These are phyloP conservation scores for Zygoascus hellenicus DNA, from an alignment of 1,139 yeast species.

Conservation along the genomic window DNA sequence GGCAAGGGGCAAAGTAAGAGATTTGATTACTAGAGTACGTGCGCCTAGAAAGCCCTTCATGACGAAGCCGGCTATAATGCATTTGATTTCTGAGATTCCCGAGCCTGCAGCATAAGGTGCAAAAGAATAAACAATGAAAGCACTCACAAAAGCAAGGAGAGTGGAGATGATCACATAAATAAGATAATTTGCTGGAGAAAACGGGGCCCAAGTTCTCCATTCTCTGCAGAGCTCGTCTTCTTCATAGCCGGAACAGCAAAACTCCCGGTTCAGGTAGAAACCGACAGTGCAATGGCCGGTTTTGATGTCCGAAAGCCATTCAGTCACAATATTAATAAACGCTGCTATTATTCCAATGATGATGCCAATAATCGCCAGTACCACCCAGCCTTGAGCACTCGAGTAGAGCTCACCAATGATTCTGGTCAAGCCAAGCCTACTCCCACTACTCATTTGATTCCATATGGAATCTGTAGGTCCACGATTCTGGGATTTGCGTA, in stretches of 20 bases:
- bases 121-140: conserved; percentile 57
- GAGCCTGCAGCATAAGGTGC: conserved; percentile 96
- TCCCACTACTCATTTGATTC: conserved; percentile 1
- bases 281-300: conserved; percentile 69
- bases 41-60: conserved; percentile 73
- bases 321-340: conserved; percentile 70
- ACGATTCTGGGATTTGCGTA: conserved; percentile 12
- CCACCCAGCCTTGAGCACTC: conserved; percentile 66
- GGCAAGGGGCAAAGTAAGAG: conserved; percentile 77
- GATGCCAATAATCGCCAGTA: conserved; percentile 68
- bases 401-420: conserved; percentile 32
- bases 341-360: conserved; percentile 81
- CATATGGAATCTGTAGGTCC: too few relatives aligned
- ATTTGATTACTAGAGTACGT: conserved; percentile 67
- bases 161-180: conserved; percentile 57
- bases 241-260: conserved; percentile 72
- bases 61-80: conserved; percentile 87
- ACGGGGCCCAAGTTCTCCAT: conserved; percentile 35
- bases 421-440: conserved; percentile 7
- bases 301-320: conserved; percentile 75
- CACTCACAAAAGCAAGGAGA: conserved; percentile 57
- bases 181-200: conserved; percentile 46
- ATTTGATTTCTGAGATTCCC: conserved; percentile 94
- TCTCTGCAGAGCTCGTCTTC: conserved; percentile 35
- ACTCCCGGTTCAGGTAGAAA: conserved; percentile 64